Evolutionary conservation across 2,329 filamentous ascomycete species (phyloP).

Genomic region (Neoscytalidium dimidiatum): DNA sequence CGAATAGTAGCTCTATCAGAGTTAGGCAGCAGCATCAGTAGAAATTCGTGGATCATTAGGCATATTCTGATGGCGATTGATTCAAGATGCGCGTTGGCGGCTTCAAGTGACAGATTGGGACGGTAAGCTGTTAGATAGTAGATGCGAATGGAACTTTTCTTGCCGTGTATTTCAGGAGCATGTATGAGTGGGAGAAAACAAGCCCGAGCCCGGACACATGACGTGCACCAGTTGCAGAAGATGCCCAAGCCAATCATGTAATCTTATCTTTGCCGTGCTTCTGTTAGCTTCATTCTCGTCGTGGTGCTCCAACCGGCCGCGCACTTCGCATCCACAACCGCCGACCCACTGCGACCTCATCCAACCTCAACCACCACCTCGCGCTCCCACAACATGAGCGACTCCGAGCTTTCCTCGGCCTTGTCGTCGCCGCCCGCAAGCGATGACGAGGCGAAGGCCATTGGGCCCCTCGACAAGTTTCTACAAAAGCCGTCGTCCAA

Average conservation of each 20-base stretch:
- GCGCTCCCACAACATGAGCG: slow-evolving; percentile 48
- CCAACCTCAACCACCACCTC: neutral
- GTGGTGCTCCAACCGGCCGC: slow-evolving; percentile 16
- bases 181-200: neutral
- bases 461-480: slow-evolving; percentile 28
- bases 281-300: slow-evolving; percentile 18
- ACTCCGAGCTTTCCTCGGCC: slow-evolving; percentile 57
- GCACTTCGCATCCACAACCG: slow-evolving; percentile 18
- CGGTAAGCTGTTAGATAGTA: neutral
- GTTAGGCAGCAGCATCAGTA: neutral
- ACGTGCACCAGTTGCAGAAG: neutral
- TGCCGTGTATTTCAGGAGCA: neutral
- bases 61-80: neutral
- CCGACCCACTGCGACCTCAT: slow-evolving; percentile 12
- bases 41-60: neutral
- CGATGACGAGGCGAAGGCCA: slow-evolving; percentile 55
- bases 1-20: neutral
- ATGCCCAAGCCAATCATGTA: slow-evolving; percentile 20
- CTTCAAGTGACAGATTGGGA: neutral
- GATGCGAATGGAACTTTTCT: neutral
- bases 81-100: neutral
- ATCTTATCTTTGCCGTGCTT: slow-evolving; percentile 21
- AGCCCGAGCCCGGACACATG: slow-evolving; percentile 8
- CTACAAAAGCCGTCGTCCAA: slow-evolving; percentile 28
- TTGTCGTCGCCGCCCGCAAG: slow-evolving; percentile 61